Evolutionary conservation across 352 stramenopile genomes (phyloP), one percentile per base, ranked within the genome.

Genomic region (Sclerospora graminicola): DNA sequence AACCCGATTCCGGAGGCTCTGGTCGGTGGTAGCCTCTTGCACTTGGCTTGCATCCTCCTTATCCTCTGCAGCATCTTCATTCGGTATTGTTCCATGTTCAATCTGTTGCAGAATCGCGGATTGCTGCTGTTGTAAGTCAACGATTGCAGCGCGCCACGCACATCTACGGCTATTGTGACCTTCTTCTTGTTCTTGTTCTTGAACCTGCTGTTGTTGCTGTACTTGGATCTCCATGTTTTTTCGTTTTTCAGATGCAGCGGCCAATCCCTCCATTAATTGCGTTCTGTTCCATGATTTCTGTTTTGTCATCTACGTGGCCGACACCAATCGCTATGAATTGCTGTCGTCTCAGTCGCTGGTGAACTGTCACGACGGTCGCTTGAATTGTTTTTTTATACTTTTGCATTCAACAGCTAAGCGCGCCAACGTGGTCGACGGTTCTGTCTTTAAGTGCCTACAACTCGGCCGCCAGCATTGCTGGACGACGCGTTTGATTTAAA

Each of bases 391-490:
- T 16, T 44, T 16, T 8, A 52, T 36, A n/a, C 8, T 24, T 4
- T 23, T 11, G 3, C 28, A 10, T 14, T 45, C 53, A n/a, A 60
- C 32, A 14, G 54, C 45, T 13, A 82, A 38, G 7, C 63, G 59
- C 27, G 57, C 55, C 20, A 85, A 45, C 21, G 73, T 66, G 53
- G 46, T 54, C 32, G 76, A 67, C 26, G 83, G 55, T 53, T 83
- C 67, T n/a, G 48, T 21, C 53, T 78, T 82, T n/a, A 42, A 85
- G 73, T 52, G 59, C 69, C 10, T 70, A 60, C 38, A 85, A 57
- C 53, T 85, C 73, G 20, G 63, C 45, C 41, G 53, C 26, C 36
- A 55, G 29, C 47, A 59, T 61, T 13, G 14, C 4, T 7, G 14
- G 16, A 13, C 11, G 18, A 15, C 5, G 15, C 6, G 13, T 56